Evolutionary conservation across 164 flowering plant genomes (phyloP), one percentile per base, ranked within the genome.

Genomic region (Umbellularia californica): DNA sequence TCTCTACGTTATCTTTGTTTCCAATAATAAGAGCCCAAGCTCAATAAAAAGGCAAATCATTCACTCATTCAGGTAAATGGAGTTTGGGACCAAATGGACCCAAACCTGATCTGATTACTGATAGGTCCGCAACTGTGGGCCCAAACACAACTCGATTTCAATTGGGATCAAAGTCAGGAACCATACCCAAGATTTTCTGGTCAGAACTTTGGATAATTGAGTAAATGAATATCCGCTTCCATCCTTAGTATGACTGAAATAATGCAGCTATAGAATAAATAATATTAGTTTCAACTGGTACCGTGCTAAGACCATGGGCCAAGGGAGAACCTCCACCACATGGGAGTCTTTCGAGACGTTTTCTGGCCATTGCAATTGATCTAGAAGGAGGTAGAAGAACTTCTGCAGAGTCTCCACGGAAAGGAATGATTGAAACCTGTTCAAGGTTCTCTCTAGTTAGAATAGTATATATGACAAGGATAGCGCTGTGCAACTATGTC

Each of bases 251-350:
- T 41, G 47, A 41, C 50, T 17, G 11, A 11, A 47, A 20, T 60
- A 58, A 55, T 28, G 69, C 70, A 65, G 30, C 70, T 65, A 20
- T 68, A 27, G 17, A 52, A 58, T 2, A 50, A 17, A 52, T 22
- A 30, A 25, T 13, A 72, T 68, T 58, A 65, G 50, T 27, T 62
- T 23, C 68, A 58, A 5, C 30, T 67, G 78, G 47, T 85, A 92
- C 99, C 81, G 86, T 95, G 55, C 94, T 92, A 55, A 95, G 94
- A 68, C 99, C 99, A 82, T 95, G 97, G 80, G 99, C 99, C 24
- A 93, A 82, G 72, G 97, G 99, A 72, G 99, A 95, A 77, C 99
- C 99, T 63, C 99, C 99, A 74, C 99, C 97, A 83, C 99, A 95
- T 71, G 99, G 99, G 51, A 93, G 97, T 80, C 92, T 88, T 81